phyloP scores from a whole-genome alignment of 805 yeast species.

The Saccharomycopsis oosterbeekiorum region DNA sequence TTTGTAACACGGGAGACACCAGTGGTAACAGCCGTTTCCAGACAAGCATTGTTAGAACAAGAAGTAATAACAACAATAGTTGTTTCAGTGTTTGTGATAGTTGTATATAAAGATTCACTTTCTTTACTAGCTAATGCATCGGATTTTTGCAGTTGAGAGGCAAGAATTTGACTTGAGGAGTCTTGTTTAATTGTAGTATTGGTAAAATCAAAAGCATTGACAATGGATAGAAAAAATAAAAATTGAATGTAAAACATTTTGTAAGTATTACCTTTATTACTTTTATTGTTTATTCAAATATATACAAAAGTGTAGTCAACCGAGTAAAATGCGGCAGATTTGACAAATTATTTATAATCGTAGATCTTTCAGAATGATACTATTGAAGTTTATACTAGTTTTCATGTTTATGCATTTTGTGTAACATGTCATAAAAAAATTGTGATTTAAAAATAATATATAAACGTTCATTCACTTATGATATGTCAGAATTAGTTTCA shows the following conservation, averaged over 20 bases:
- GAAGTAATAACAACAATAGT: conserved; percentile 24
- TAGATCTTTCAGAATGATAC: not conserved
- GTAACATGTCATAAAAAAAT: not conserved
- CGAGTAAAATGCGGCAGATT: not conserved
- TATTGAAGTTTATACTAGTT: too few species aligned
- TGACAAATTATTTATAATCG: not conserved
- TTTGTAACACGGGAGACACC: conserved; percentile 7
- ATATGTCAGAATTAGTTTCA: not conserved
- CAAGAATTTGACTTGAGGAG: not conserved
- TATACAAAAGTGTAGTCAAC: not conserved
- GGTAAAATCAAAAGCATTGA: not conserved
- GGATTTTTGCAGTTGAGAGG: not conserved
- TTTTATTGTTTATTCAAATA: not conserved
- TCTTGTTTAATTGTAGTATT: not conserved
- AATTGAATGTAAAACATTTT: not conserved
- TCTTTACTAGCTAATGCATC: not conserved
- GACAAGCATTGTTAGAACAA: conserved; percentile 20
- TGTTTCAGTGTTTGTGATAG: conserved; percentile 17
- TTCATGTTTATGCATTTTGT: not conserved
- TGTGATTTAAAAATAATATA: not conserved
- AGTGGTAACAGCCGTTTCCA: conserved; percentile 5
- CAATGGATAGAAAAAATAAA: not conserved
- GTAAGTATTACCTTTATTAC: not conserved
- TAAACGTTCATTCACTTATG: not conserved
- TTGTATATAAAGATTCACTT: not conserved